A percentile compares a stretch with the other conserved stretches of the same genome.
These are phyloP conservation scores for Backusella parvicylindrica DNA, from an alignment of 192 early-diverging fungal genomes.

Conservation along the genomic window DNA sequence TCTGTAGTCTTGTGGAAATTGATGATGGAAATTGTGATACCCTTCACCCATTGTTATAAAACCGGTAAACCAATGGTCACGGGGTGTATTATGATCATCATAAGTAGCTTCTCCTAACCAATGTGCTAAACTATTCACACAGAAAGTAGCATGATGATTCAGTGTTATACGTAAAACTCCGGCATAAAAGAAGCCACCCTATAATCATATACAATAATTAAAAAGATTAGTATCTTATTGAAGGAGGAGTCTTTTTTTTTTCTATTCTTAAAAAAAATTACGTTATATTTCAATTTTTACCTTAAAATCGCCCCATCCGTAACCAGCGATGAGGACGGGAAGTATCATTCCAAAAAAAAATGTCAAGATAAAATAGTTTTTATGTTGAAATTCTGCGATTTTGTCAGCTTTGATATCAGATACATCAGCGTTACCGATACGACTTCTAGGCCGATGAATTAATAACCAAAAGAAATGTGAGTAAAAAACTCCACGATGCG, in stretches of 20 bases:
- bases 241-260: not conserved
- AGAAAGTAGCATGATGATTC: conserved; percentile 86
- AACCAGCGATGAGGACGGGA: conserved; percentile 78
- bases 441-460: conserved; percentile 65
- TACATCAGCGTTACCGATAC: conserved; percentile 73
- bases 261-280: not conserved
- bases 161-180: conserved; percentile 68
- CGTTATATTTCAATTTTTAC: not conserved
- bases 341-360: conserved; percentile 69
- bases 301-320: conserved; percentile 74
- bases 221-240: not conserved
- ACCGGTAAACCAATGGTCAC: conserved; percentile 78
- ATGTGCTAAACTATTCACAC: conserved; percentile 81
- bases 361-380: conserved; percentile 67
- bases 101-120: conserved; percentile 70
- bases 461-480: conserved; percentile 86
- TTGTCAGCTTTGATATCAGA: conserved; percentile 72
- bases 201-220: not conserved
- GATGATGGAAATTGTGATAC: conserved; percentile 86
- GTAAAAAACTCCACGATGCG: conserved; percentile 72
- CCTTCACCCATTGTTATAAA: conserved; percentile 78
- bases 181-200: conserved; percentile 77
- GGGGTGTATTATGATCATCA: conserved; percentile 79
- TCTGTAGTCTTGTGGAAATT: conserved; percentile 83
- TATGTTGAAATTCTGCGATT: conserved; percentile 71